Conservation (phyloP, 495 filamentous ascomycete species). For the Neurospora africana region DNA sequence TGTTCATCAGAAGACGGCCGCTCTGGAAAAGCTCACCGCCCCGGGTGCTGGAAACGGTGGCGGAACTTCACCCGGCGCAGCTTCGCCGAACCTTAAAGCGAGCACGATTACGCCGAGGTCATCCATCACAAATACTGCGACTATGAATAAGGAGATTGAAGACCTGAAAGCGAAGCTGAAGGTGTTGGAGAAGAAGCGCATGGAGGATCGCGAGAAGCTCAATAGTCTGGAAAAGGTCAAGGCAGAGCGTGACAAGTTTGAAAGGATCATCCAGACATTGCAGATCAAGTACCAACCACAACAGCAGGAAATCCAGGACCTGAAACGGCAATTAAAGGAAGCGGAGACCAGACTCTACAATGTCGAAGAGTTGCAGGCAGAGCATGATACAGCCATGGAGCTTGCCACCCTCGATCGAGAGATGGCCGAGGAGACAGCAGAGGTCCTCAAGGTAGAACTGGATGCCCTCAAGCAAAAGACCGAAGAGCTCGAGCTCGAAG, state of each 20-base stretch:
- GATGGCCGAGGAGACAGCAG: constrained; percentile 91
- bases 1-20: constrained; percentile 30
- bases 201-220: constrained; percentile 80
- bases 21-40: constrained; percentile 36
- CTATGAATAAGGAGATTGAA: constrained; percentile 57
- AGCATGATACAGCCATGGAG: constrained; percentile 77
- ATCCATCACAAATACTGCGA: constrained; percentile 25
- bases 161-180: constrained; percentile 70
- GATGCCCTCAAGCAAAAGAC: constrained; percentile 62
- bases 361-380: constrained; percentile 62
- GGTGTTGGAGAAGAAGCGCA: constrained; percentile 68
- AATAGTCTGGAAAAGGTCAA: constrained; percentile 68
- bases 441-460: constrained; percentile 67
- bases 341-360: constrained; percentile 55
- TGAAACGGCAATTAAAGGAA: constrained; percentile 69
- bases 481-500: constrained; percentile 80
- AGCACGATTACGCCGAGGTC: constrained; percentile 4
- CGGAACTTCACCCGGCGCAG: constrained; percentile 15
- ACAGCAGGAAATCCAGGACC: constrained; percentile 65
- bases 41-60: constrained; percentile 2
- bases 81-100: constrained; percentile 22
- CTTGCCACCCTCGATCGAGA: constrained; percentile 83
- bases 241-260: constrained; percentile 73
- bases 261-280: constrained; percentile 81
- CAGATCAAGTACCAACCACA: constrained; percentile 83